Conservation (phyloP, 495 filamentous ascomycete genomes). For the Elasticomyces elasticus region DNA sequence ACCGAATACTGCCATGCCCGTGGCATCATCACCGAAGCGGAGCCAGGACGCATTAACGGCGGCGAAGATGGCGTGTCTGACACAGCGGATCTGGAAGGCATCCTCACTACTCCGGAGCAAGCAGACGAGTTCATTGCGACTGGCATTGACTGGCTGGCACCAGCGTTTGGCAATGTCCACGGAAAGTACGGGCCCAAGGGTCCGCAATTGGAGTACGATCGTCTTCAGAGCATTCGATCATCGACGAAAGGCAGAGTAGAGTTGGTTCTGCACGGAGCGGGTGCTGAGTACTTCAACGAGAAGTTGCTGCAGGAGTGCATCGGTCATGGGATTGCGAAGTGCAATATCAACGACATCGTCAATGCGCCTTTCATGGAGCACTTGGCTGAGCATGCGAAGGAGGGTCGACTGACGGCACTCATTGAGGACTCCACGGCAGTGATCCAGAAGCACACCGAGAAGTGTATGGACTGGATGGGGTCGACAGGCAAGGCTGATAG, state of each 20-base stretch:
- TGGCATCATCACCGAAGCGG: slow-evolving; percentile 70
- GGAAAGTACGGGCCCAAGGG: slow-evolving; percentile 70
- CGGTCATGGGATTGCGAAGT: slow-evolving; percentile 58
- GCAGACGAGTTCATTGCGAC: slow-evolving; percentile 66
- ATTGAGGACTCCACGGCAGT: slow-evolving; percentile 61
- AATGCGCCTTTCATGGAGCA: slow-evolving; percentile 59
- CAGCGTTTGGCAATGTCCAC: slow-evolving; percentile 80
- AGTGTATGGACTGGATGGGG: slow-evolving; percentile 62
- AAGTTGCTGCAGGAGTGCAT: slow-evolving; percentile 58
- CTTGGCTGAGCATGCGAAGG: slow-evolving; percentile 56
- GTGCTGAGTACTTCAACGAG: slow-evolving; percentile 54
- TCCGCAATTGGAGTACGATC: slow-evolving; percentile 62
- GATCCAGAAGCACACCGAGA: slow-evolving; percentile 69
- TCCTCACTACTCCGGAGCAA: slow-evolving; percentile 71
- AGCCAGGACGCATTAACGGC: slow-evolving; percentile 73
- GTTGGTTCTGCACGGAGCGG: slow-evolving; percentile 69
- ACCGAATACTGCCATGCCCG: slow-evolving; percentile 60
- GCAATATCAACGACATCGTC: slow-evolving; percentile 78
- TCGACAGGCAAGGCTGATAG: slow-evolving; percentile 49
- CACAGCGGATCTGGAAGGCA: slow-evolving; percentile 60
- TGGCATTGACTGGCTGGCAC: slow-evolving; percentile 74
- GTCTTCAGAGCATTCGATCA: slow-evolving; percentile 42
- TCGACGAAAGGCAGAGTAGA: slow-evolving; percentile 51
- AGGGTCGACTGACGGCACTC: slow-evolving; percentile 54
- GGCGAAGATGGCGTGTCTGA: slow-evolving; percentile 76